Evolutionary conservation across 1,284 basidiomycete species (phyloP).

Genomic region (Ceratorhiza oryzae-sativae): DNA sequence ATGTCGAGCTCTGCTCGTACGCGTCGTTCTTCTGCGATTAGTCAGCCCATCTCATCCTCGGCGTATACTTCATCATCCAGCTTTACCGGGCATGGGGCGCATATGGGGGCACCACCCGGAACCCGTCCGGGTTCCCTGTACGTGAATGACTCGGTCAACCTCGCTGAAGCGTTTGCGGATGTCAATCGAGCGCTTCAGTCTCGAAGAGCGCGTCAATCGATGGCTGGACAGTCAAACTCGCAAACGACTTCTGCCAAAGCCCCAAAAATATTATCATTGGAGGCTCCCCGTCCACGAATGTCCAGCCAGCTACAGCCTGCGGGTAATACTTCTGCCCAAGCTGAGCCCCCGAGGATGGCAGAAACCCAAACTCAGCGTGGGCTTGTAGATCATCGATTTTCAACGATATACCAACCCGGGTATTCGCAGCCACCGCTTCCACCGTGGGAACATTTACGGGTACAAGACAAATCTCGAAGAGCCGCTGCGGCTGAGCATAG

Average conservation of each 20-base stretch:
- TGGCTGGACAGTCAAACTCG: neutral
- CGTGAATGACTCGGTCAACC: neutral
- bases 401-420: constrained; percentile 3
- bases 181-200: constrained; percentile 33
- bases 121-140: neutral
- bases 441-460: neutral
- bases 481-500: neutral
- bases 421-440: neutral
- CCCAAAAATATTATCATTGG: neutral
- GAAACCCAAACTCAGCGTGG: neutral
- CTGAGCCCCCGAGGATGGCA: neutral
- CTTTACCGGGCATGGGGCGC: neutral
- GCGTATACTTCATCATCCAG: constrained; percentile 3
- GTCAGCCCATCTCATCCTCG: neutral
- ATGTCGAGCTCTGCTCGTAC: neutral
- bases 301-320: neutral
- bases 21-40: neutral
- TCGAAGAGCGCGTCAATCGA: constrained; percentile 19
- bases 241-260: neutral
- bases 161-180: constrained; percentile 20
- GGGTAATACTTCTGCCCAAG: neutral
- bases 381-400: constrained; percentile 8
- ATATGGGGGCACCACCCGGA: neutral
- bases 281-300: neutral
- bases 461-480: neutral